Evolutionary conservation across 345 rosid genomes (phyloP).

Genomic region (Syzygium aromaticum): DNA sequence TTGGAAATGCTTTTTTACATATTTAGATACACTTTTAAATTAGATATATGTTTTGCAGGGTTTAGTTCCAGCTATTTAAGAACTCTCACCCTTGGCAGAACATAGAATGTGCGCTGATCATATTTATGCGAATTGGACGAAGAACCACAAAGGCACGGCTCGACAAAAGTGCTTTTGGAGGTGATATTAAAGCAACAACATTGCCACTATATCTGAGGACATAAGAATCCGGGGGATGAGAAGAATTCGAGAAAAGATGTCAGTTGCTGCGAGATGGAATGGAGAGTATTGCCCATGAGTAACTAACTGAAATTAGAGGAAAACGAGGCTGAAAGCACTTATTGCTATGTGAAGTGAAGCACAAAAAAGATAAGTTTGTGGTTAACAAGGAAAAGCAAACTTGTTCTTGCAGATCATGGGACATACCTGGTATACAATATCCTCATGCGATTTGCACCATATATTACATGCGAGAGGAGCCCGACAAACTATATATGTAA

Average conservation of each 20-base stretch:
- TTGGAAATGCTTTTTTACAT: too few species aligned
- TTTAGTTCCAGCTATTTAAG: background rate
- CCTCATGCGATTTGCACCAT: background rate
- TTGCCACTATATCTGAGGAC: background rate
- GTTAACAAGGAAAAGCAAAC: background rate
- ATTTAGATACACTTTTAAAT: too few species aligned
- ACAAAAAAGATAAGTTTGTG: background rate
- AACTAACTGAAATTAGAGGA: background rate
- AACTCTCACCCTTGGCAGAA: background rate
- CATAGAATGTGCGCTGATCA: too few species aligned
- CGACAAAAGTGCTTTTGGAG: background rate
- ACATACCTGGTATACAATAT: background rate
- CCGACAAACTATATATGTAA: background rate
- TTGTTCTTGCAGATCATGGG: background rate
- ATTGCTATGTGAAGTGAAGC: background rate
- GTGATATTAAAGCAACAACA: background rate
- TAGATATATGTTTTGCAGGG: background rate
- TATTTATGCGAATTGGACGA: background rate
- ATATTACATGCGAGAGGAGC: background rate
- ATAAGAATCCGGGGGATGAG: background rate
- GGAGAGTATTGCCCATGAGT: background rate
- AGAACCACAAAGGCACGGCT: background rate
- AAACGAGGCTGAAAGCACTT: background rate
- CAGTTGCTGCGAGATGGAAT: background rate
- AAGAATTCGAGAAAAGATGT: background rate